Conservation (phyloP, 2,329 filamentous ascomycete species). For the Hirsutella thompsonii region DNA sequence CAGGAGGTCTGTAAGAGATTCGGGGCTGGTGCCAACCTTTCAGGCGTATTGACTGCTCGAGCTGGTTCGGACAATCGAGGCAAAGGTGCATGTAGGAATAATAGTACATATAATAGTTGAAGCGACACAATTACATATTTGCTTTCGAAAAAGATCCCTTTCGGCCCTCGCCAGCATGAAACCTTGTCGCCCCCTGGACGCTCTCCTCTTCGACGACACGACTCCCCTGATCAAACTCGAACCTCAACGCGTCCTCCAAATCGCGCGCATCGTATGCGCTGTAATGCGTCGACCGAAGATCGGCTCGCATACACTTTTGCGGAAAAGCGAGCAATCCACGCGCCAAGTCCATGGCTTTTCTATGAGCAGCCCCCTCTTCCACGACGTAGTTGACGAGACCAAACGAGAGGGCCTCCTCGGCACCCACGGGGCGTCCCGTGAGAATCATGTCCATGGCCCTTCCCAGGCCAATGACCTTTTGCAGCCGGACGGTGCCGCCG, state of each 20-base stretch:
- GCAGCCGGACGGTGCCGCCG: constrained; percentile 36
- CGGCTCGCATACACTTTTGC: constrained; percentile 36
- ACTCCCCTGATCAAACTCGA: constrained; percentile 31
- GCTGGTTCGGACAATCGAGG: no score
- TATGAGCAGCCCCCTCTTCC: constrained; percentile 32
- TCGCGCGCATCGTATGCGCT: constrained; percentile 32
- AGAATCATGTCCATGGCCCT: constrained; percentile 43
- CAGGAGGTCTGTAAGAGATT: no score
- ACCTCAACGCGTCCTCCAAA: constrained; percentile 34
- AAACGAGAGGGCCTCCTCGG: constrained; percentile 35
- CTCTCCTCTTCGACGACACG: constrained; percentile 29
- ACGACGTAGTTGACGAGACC: constrained; percentile 41
- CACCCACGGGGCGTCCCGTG: constrained; percentile 34
- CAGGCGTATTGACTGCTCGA: no score
- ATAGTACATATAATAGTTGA: no score
- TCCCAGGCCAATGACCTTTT: constrained; percentile 36
- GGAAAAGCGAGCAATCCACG: constrained; percentile 33
- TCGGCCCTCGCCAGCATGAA: not conserved
- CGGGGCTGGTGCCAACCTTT: no score
- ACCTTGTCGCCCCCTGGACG: constrained; percentile 12
- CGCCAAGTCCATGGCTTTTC: constrained; percentile 34
- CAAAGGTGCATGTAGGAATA: no score
- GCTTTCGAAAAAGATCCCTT: no score
- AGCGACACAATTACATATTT: no score
- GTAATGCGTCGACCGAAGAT: constrained; percentile 30